phyloP scores from a whole-genome alignment of 2,329 filamentous ascomycete genomes.

The Aspergillus flavus region DNA sequence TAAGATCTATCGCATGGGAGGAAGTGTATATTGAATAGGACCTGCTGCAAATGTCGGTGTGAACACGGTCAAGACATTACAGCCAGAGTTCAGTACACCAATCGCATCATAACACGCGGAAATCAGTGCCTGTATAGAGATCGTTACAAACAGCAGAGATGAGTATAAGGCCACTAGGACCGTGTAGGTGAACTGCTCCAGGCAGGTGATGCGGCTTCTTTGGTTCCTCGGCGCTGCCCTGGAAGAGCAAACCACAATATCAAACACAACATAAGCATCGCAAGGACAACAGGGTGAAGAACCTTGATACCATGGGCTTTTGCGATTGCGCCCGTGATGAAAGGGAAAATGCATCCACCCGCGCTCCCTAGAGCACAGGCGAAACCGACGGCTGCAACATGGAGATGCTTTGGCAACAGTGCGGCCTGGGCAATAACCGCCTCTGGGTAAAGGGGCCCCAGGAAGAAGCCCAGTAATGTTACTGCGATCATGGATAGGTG shows the following conservation, averaged over 20 bases:
- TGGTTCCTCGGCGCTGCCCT: neutral
- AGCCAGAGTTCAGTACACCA: neutral
- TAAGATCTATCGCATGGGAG: neutral
- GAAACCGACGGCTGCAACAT: slow-evolving; percentile 76
- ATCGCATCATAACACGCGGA: neutral
- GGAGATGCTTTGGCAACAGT: slow-evolving; percentile 68
- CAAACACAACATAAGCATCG: slow-evolving; percentile 40
- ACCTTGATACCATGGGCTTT: slow-evolving; percentile 59
- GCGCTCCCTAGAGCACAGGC: slow-evolving; percentile 73
- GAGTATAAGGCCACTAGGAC: neutral
- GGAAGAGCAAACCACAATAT: slow-evolving; percentile 6
- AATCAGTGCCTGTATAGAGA: neutral
- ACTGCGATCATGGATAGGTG: slow-evolving; percentile 72
- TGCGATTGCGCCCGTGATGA: slow-evolving; percentile 43
- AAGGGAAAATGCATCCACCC: slow-evolving; percentile 56
- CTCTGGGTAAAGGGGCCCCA: slow-evolving; percentile 75
- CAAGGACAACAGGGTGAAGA: slow-evolving; percentile 59
- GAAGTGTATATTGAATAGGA: neutral
- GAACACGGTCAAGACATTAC: neutral
- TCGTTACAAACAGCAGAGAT: neutral
- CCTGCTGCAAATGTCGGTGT: neutral
- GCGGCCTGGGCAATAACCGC: slow-evolving; percentile 72
- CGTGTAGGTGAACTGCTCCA: neutral
- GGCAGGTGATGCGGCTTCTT: neutral
- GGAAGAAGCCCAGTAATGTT: slow-evolving; percentile 71